Evolutionary conservation across 768 basidiomycete species (phyloP), one percentile per base, ranked within the genome.

Genomic region (Phylloporus rhodoxanthus): DNA sequence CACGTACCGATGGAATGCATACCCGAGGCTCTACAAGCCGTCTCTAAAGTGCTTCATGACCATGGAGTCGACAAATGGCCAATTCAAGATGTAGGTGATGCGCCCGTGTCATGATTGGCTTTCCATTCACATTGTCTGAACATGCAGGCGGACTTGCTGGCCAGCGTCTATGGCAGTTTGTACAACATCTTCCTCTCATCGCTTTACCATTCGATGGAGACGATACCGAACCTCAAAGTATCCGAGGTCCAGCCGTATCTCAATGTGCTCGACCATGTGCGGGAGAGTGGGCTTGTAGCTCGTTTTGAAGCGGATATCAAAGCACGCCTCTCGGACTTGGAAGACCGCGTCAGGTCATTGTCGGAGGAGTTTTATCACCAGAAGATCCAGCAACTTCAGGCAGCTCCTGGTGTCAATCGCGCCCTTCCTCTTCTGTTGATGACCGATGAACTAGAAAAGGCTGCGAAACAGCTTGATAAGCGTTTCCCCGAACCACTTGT

Each of bases 1-100:
- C 85, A 92, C 54, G 90, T 98, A 5, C 96, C 96, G 2, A 72
- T 95, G 62, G 95, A 95, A 61, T 98, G 96, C 66, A 81, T 98
- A 45, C 87, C 87, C 0, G 96, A 97, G 67, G 95, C 90, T 10
- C 68, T 96, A 41, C 77, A 81, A 39, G 81, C 80, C 49, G 77
- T 95, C 17, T 69, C 75, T 17, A 87, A 86, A 62, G 80, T 84
- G 9, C 73, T 83, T 59, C 73, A 78, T 30, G 91, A 94, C 53
- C 77, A 76, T 28, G 80, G 85, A 8, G 61, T 88, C 2, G 80
- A 85, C 17, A 74, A 80, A 38, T 97, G 96, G 95, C 76, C 87
- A 2, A 71, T 70, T 17, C 78, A 79, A 55, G 95, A 99, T 61
- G 91, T 97, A 60, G 60, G 90, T 80, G 13, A 19, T 33, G 11